These are phyloP conservation scores for Spiraea crenata DNA, from an alignment of 331 rosid species.

Conservation along the genomic window DNA sequence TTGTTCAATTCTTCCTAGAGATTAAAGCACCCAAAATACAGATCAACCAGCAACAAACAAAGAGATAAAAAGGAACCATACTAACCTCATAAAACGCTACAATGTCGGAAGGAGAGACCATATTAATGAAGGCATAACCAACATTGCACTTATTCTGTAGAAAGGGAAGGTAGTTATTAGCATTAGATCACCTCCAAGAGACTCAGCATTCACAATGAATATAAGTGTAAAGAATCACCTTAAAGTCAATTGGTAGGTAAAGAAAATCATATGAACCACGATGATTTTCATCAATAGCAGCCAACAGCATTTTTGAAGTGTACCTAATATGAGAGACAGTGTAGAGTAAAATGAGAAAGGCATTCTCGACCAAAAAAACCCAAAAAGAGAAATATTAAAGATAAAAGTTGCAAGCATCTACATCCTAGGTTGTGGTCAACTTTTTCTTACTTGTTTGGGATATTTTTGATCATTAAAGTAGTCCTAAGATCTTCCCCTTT, in stretches of 20 bases:
- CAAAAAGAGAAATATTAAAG: not conserved
- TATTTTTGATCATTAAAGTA: constrained; percentile 91
- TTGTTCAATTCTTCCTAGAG: not conserved
- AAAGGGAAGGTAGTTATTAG: constrained; percentile 17
- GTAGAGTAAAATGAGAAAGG: constrained; percentile 21
- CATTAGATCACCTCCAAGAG: constrained; percentile 14
- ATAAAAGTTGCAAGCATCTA: not conserved
- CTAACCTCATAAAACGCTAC: constrained; percentile 75
- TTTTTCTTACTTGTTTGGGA: constrained; percentile 81
- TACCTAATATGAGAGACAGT: constrained; percentile 49
- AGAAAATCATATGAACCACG: constrained; percentile 79
- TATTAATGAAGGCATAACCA: constrained; percentile 96
- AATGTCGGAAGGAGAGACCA: constrained; percentile 89
- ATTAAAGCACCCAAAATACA: not conserved
- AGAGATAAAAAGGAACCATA: constrained; percentile 1
- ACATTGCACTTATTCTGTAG: constrained; percentile 94
- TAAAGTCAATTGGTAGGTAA: constrained; percentile 89
- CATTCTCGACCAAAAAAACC: not conserved
- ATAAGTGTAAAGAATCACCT: constrained; percentile 40
- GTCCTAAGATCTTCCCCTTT: constrained; percentile 86
- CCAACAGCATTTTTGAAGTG: constrained; percentile 88
- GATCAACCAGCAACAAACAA: constrained; percentile 8
- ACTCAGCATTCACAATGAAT: constrained; percentile 1
- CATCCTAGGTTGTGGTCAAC: not conserved
- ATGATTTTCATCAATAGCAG: constrained; percentile 91